Conservation (phyloP, 2,329 filamentous ascomycete genomes). For the Scytalidium sp. region DNA sequence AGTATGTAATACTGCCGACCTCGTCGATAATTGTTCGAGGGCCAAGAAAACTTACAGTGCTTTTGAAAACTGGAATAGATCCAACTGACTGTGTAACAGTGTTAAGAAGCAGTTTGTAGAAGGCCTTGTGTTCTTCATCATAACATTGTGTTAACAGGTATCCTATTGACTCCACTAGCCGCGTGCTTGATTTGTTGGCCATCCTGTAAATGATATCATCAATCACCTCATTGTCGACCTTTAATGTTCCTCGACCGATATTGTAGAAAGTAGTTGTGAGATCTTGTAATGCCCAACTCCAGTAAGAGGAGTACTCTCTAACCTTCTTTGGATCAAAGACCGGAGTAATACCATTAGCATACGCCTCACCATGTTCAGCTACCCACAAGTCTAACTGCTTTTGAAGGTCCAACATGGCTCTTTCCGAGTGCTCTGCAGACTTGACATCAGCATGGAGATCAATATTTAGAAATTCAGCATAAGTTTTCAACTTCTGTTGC, state of each 20-base stretch:
- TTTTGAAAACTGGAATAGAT: background rate
- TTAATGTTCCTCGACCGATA: constrained; percentile 88
- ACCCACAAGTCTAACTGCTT: constrained; percentile 91
- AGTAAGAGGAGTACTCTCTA: constrained; percentile 90
- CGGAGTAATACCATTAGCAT: constrained; percentile 86
- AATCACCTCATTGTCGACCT: constrained; percentile 91
- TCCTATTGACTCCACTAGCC: constrained; percentile 95
- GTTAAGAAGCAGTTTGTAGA: background rate
- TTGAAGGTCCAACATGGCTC: constrained; percentile 86
- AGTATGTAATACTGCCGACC: background rate
- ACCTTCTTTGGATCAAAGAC: constrained; percentile 89
- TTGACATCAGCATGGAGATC: constrained; percentile 73
- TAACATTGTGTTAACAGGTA: constrained; percentile 64
- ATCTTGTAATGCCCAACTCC: constrained; percentile 98
- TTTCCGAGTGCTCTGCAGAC: constrained; percentile 31
- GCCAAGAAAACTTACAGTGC: background rate
- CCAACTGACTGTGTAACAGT: background rate
- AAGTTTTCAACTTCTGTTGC: constrained; percentile 93
- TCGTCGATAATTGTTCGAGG: background rate
- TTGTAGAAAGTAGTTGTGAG: constrained; percentile 96
- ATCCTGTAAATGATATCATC: constrained; percentile 81
- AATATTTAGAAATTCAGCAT: constrained; percentile 91
- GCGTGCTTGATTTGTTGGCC: constrained; percentile 88
- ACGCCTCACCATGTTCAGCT: constrained; percentile 90
- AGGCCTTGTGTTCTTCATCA: too few species aligned